phyloP scores from a whole-genome alignment of 2,329 filamentous ascomycete genomes.

The Mollisia scopiformis region DNA sequence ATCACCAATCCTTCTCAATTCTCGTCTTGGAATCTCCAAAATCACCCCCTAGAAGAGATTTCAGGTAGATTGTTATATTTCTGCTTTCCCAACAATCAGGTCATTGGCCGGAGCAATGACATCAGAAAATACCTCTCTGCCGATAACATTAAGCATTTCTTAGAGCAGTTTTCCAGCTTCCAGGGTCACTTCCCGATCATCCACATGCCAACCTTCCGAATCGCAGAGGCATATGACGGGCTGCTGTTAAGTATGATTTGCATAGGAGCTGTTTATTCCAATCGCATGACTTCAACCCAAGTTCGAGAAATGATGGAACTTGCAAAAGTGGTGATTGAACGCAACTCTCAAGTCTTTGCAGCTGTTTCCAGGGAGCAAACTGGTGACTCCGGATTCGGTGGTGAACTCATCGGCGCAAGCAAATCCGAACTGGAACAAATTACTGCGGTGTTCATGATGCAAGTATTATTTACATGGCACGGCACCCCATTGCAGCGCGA shows the following conservation, averaged over 20 bases:
- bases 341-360: conserved; percentile 54
- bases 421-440: conserved; percentile 64
- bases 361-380: conserved; percentile 45
- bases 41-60: conserved; percentile 54
- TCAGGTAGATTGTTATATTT: conserved; percentile 60
- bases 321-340: conserved; percentile 60
- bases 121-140: conserved; percentile 62
- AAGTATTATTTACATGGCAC: conserved; percentile 69
- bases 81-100: conserved; percentile 58
- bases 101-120: conserved; percentile 55
- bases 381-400: conserved; percentile 43
- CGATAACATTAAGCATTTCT: conserved; percentile 71
- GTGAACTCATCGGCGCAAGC: conserved; percentile 40
- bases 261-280: conserved; percentile 75
- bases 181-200: conserved; percentile 75
- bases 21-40: conserved; percentile 43
- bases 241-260: conserved; percentile 72
- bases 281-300: conserved; percentile 59
- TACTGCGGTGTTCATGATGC: conserved; percentile 66
- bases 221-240: conserved; percentile 66
- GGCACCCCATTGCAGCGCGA: conserved; percentile 68
- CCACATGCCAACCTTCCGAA: conserved; percentile 72
- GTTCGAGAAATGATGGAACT: conserved; percentile 71
- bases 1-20: conserved; percentile 40
- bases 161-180: conserved; percentile 73